Evolutionary conservation across 2,329 filamentous ascomycete species (phyloP).

Genomic region (Magnaporthales sp.): DNA sequence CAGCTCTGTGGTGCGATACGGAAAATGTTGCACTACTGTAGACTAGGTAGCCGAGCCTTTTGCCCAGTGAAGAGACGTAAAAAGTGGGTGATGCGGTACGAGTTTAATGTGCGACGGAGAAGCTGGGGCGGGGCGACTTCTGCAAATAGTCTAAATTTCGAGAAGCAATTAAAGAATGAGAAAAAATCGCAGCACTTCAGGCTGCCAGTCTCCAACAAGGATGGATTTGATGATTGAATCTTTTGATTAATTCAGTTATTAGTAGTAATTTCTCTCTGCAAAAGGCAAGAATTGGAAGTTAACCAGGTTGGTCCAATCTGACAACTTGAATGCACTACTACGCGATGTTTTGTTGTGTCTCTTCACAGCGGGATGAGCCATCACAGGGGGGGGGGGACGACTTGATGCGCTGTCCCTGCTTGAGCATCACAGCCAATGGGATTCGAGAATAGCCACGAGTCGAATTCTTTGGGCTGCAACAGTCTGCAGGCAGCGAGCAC

Average conservation of each 20-base stretch:
- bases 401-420: constrained; percentile 17
- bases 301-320: background rate
- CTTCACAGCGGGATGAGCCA: background rate
- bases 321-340: background rate
- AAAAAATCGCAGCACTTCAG: background rate
- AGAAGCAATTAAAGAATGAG: background rate
- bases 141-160: background rate
- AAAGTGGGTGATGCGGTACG: background rate
- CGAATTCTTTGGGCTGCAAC: constrained; percentile 7
- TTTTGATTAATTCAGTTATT: background rate
- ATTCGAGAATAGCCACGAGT: constrained; percentile 7
- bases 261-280: background rate
- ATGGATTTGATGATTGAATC: background rate
- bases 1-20: background rate
- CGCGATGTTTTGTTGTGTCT: background rate
- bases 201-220: background rate
- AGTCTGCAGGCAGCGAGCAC: constrained; percentile 8
- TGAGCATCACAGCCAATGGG: constrained; percentile 13
- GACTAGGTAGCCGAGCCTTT: background rate
- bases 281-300: background rate
- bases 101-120: background rate
- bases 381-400: constrained; percentile 13
- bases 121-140: background rate
- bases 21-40: background rate
- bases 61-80: background rate